Evolutionary conservation across 768 basidiomycete species (phyloP).

Genomic region (Goffeauzyma gilvescens): DNA sequence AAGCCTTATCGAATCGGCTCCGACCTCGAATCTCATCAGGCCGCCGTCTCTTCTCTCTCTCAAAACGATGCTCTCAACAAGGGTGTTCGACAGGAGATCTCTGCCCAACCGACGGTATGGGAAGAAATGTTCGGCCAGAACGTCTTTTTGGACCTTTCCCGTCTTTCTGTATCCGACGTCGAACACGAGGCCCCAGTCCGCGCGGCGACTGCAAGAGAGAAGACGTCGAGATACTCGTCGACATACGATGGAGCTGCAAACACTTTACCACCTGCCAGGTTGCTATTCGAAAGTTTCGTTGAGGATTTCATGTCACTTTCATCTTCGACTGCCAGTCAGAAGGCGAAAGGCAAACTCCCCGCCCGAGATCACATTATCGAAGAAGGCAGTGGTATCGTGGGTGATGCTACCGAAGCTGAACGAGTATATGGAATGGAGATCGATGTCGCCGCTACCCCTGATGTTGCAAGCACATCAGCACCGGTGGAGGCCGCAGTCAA

Average conservation of each 20-base stretch:
- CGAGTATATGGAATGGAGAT: too few species aligned
- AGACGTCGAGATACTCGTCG: slow-evolving; percentile 35
- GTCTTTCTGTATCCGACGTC: slow-evolving; percentile 10
- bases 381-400: too few species aligned
- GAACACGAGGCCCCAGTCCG: neutral
- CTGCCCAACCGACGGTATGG: slow-evolving; percentile 42
- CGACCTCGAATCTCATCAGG: slow-evolving; percentile 2
- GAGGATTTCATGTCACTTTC: slow-evolving; percentile 37
- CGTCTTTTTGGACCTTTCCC: slow-evolving; percentile 38
- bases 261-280: slow-evolving; percentile 53
- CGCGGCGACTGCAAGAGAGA: slow-evolving; percentile 15
- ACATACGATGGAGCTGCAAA: slow-evolving; percentile 55
- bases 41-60: slow-evolving; percentile 11
- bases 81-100: slow-evolving; percentile 30
- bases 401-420: too few species aligned
- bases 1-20: slow-evolving; percentile 30
- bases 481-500: too few species aligned
- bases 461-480: too few species aligned
- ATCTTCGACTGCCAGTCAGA: too few species aligned
- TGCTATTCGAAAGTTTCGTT: slow-evolving; percentile 50
- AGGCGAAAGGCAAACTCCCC: too few species aligned
- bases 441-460: too few species aligned
- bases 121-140: slow-evolving; percentile 78
- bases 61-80: slow-evolving; percentile 35
- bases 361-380: too few species aligned